Conservation (phyloP, 495 filamentous ascomycete genomes). For the Xylaria venustula region DNA sequence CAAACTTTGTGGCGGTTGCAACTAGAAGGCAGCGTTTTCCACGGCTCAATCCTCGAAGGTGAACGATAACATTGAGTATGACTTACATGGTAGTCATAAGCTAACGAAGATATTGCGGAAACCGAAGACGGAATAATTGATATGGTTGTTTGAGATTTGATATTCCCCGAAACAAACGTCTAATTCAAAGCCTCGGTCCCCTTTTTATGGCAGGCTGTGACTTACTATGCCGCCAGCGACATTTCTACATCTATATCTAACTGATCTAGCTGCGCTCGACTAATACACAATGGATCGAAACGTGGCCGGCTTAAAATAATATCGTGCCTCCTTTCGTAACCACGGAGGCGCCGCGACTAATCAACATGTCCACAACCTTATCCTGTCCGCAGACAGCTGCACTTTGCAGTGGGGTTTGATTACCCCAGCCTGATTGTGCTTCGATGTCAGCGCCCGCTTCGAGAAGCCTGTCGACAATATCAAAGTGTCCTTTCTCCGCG, state of each 20-base stretch:
- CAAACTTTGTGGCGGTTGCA: conserved; percentile 31
- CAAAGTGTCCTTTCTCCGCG: conserved; percentile 22
- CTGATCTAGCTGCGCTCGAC: neutral
- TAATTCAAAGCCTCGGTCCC: no score
- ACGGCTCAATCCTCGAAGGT: no score
- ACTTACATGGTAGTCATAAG: no score
- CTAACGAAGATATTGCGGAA: no score
- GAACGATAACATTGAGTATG: no score
- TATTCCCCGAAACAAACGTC: no score
- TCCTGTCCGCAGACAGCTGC: conserved; percentile 12
- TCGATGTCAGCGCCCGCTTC: conserved; percentile 16
- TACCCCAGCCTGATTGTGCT: conserved; percentile 9
- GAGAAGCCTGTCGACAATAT: conserved; percentile 18
- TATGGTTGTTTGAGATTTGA: no score
- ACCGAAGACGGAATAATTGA: no score
- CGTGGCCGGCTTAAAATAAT: neutral
- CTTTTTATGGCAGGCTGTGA: no score
- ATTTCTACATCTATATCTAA: neutral
- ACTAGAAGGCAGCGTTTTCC: neutral
- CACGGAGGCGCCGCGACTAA: neutral
- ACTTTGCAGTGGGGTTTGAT: conserved; percentile 12
- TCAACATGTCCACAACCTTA: neutral
- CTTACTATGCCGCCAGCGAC: neutral
- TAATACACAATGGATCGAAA: neutral
- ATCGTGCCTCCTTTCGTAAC: conserved; percentile 5